A percentile compares a stretch with the other conserved stretches of the same genome.
Evolutionary conservation across 2,329 filamentous ascomycete genomes (phyloP).

Genomic region (Talaromyces sp.): DNA sequence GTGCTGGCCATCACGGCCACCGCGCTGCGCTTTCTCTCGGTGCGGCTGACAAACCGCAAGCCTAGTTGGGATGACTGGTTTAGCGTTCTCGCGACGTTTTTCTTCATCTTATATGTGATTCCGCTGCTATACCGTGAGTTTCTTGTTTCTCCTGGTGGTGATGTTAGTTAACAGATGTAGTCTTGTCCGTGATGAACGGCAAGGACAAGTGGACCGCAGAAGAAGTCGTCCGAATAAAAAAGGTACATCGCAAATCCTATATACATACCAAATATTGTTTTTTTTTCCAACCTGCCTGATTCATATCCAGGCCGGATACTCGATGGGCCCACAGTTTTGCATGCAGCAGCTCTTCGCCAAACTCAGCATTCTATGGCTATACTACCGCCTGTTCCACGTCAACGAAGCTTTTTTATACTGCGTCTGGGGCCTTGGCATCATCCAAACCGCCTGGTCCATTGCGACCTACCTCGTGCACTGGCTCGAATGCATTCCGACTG

Average conservation of each 20-base stretch:
- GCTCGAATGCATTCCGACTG: slow-evolving; percentile 6
- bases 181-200: slow-evolving; percentile 7
- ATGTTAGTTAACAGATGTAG: neutral
- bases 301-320: slow-evolving; percentile 1
- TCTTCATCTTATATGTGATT: slow-evolving; percentile 8
- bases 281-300: neutral
- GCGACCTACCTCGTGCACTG: slow-evolving; percentile 6
- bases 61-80: slow-evolving; percentile 8
- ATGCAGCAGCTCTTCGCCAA: slow-evolving; percentile 10
- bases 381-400: slow-evolving; percentile 4
- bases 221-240: slow-evolving; percentile 6
- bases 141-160: neutral
- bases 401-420: slow-evolving; percentile 6
- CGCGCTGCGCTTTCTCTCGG: slow-evolving; percentile 3
- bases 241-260: neutral
- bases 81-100: slow-evolving; percentile 4
- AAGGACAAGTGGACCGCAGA: neutral
- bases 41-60: slow-evolving; percentile 1
- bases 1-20: slow-evolving; percentile 5
- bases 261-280: neutral
- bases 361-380: slow-evolving; percentile 9
- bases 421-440: slow-evolving; percentile 3
- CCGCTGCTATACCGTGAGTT: slow-evolving; percentile 8
- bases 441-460: slow-evolving; percentile 6
- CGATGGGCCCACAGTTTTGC: slow-evolving; percentile 8